phyloP scores from a whole-genome alignment of 306 rosid species.

The Sesbania bispinosa region DNA sequence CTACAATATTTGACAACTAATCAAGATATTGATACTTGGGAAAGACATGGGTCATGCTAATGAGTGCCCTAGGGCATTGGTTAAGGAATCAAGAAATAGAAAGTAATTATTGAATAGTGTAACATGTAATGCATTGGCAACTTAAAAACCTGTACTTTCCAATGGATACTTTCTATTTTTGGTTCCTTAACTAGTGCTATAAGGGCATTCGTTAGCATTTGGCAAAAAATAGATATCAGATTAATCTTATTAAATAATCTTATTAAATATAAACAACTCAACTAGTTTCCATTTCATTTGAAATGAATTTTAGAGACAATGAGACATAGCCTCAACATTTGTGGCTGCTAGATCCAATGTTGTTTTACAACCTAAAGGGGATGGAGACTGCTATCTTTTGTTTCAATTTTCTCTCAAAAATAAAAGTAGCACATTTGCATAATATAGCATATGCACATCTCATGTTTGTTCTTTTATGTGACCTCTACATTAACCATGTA shows the following conservation, averaged over 20 bases:
- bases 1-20: constrained; percentile 5
- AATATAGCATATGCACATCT: constrained; percentile 1
- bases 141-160: too few species aligned
- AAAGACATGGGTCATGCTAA: too few species aligned
- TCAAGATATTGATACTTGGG: not conserved
- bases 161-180: too few species aligned
- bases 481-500: constrained; percentile 10
- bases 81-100: too few species aligned
- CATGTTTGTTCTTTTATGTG: constrained; percentile 1
- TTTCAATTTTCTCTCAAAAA: too few species aligned
- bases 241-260: not conserved
- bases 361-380: too few species aligned
- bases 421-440: not conserved
- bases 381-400: too few species aligned
- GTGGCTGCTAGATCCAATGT: not conserved
- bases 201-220: too few species aligned
- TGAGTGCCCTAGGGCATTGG: too few species aligned
- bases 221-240: not conserved
- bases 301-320: constrained; percentile 1
- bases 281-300: not conserved
- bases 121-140: too few species aligned
- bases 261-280: not conserved
- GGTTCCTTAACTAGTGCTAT: too few species aligned
- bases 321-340: not conserved
- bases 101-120: too few species aligned